phyloP scores from a whole-genome alignment of 1,284 basidiomycete species.

The Lignosus rhinocerotis region DNA sequence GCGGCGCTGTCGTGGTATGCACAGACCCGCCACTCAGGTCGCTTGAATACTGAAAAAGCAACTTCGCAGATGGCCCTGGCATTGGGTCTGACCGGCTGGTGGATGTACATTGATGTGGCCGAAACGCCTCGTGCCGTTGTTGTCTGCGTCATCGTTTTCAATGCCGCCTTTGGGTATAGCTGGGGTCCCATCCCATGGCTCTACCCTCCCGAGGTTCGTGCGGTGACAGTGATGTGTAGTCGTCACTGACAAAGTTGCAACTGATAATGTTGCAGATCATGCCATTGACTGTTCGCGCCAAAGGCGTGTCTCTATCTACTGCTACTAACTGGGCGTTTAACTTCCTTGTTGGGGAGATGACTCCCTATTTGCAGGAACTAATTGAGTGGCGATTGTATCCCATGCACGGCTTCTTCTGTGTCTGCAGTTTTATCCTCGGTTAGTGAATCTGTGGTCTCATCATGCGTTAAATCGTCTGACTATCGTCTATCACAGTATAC shows the following conservation, averaged over 20 bases:
- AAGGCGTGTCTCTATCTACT: slow-evolving; percentile 92
- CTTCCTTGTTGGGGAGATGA: slow-evolving; percentile 87
- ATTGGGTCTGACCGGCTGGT: slow-evolving; percentile 82
- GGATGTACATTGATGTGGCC: slow-evolving; percentile 90
- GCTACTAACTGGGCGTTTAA: slow-evolving; percentile 88
- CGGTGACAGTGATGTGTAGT: not conserved
- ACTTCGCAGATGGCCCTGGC: slow-evolving; percentile 70
- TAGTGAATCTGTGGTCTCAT: slow-evolving; percentile 22
- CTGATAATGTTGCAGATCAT: slow-evolving; percentile 69
- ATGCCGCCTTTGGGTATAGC: slow-evolving; percentile 90
- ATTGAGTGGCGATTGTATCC: slow-evolving; percentile 95
- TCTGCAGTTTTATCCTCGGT: slow-evolving; percentile 83
- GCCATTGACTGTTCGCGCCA: slow-evolving; percentile 87
- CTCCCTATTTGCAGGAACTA: slow-evolving; percentile 85
- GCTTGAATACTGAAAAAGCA: not conserved
- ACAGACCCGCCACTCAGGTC: not conserved
- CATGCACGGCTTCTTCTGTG: slow-evolving; percentile 95
- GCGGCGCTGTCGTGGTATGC: slow-evolving; percentile 83
- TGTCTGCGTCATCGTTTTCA: slow-evolving; percentile 89
- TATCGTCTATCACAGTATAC: slow-evolving; percentile 50
- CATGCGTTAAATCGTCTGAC: slow-evolving; percentile 18
- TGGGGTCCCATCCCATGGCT: slow-evolving; percentile 53
- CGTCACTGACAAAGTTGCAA: slow-evolving; percentile 33
- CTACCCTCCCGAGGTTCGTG: slow-evolving; percentile 77
- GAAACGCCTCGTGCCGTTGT: slow-evolving; percentile 90